Conservation (phyloP, 140 eudicot species). For the Ambrosia hybrid region DNA sequence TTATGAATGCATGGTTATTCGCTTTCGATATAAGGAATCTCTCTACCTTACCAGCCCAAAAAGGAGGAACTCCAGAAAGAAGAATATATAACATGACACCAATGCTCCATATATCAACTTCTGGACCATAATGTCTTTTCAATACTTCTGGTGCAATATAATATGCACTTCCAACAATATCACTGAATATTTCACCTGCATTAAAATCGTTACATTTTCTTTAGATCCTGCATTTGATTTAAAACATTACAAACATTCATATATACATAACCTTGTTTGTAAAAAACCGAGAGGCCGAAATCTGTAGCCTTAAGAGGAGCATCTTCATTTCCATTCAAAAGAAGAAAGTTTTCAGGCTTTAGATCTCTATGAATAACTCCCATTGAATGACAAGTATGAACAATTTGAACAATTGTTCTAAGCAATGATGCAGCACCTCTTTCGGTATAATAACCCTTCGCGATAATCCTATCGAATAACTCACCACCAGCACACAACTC, state of each 20-base stretch:
- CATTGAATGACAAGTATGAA: too few relatives aligned
- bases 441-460: constrained; percentile 88
- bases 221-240: background rate
- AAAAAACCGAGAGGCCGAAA: constrained; percentile 86
- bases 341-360: constrained; percentile 94
- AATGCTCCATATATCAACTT: constrained; percentile 93
- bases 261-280: constrained; percentile 59
- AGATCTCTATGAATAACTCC: constrained; percentile 51
- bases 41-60: constrained; percentile 81
- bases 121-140: constrained; percentile 93
- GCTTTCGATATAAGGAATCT: background rate
- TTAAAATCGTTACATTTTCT: background rate
- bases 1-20: background rate
- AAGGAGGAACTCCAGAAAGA: constrained; percentile 93
- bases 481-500: constrained; percentile 98
- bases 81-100: constrained; percentile 97
- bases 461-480: constrained; percentile 83
- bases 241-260: too few relatives aligned
- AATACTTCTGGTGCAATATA: constrained; percentile 92
- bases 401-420: too few relatives aligned
- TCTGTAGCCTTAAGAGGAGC: constrained; percentile 92
- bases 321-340: constrained; percentile 67
- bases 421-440: constrained; percentile 41
- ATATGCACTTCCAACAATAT: constrained; percentile 97
- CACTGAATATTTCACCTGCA: constrained; percentile 74